A percentile compares a stretch with the other conserved stretches of the same genome.
These are phyloP conservation scores for Rostrohypoxylon terebratum DNA, from an alignment of 495 filamentous ascomycete genomes.

Conservation along the genomic window DNA sequence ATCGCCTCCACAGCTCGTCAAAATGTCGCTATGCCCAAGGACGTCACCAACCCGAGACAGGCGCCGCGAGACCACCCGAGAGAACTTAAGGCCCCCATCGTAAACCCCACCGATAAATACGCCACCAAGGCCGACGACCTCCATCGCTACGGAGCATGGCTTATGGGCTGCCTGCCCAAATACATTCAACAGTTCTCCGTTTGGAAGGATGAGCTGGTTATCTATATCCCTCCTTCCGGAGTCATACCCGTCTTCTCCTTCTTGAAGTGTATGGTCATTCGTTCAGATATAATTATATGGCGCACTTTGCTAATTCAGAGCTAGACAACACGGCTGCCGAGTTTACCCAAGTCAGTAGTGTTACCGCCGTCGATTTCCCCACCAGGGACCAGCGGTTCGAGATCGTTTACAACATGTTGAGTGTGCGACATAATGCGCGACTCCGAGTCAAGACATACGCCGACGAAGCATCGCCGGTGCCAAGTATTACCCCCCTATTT, in stretches of 20 bases:
- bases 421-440: conserved; percentile 92
- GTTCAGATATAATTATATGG: not conserved
- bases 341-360: conserved; percentile 90
- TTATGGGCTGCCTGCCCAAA: conserved; percentile 96
- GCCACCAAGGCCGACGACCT: conserved; percentile 82
- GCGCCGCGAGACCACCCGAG: conserved; percentile 64
- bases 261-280: conserved; percentile 74
- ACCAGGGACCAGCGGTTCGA: conserved; percentile 95
- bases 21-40: conserved; percentile 65
- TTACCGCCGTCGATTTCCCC: conserved; percentile 95
- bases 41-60: conserved; percentile 75
- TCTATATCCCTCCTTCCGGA: conserved; percentile 89
- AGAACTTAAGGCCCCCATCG: conserved; percentile 78
- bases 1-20: conserved; percentile 68
- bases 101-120: conserved; percentile 96
- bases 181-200: conserved; percentile 99
- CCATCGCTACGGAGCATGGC: conserved; percentile 94
- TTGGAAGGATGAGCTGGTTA: conserved; percentile 98
- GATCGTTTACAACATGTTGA: conserved; percentile 97
- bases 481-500: conserved; percentile 84
- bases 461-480: conserved; percentile 94
- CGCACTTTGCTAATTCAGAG: conserved; percentile 17
- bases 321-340: conserved; percentile 92
- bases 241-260: conserved; percentile 93
- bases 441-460: conserved; percentile 99